These are phyloP conservation scores for Paecilomyces variotii DNA, from an alignment of 2,329 filamentous ascomycete species.

Conservation along the genomic window DNA sequence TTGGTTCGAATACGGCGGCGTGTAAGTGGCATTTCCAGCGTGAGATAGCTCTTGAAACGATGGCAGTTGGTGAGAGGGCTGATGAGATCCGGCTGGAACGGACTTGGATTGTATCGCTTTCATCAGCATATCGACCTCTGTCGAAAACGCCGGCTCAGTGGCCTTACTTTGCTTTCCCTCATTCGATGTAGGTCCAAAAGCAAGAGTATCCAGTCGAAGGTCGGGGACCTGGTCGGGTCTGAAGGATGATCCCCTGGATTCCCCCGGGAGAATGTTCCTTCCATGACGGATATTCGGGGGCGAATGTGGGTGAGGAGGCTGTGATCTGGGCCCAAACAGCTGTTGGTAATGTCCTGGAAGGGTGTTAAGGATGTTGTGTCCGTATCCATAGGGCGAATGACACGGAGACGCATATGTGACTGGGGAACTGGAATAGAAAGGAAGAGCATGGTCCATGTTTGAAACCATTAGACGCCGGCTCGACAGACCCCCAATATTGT, in stretches of 20 bases:
- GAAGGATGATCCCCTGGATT: conserved; percentile 9
- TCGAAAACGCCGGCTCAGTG: conserved; percentile 59
- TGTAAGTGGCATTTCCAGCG: conserved; percentile 13
- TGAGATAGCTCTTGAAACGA: conserved; percentile 27
- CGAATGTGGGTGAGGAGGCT: conserved; percentile 22
- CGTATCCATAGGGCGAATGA: conserved; percentile 26
- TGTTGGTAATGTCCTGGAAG: conserved; percentile 24
- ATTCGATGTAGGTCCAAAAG: background rate
- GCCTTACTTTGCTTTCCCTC: background rate
- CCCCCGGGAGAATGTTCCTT: conserved; percentile 27
- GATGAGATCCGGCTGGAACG: conserved; percentile 15
- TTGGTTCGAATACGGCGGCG: conserved; percentile 16
- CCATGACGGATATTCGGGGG: conserved; percentile 30
- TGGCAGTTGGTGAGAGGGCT: conserved; percentile 20
- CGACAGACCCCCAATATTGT: conserved; percentile 27
- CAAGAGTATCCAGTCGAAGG: background rate
- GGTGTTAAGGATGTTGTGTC: conserved; percentile 22
- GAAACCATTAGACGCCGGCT: conserved; percentile 32
- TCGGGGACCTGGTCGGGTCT: conserved; percentile 8
- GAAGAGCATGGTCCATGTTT: conserved; percentile 23
- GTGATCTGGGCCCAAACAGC: conserved; percentile 20
- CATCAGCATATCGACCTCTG: conserved; percentile 81
- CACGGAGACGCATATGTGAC: conserved; percentile 30
- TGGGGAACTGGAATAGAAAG: conserved; percentile 29
- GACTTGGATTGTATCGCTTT: conserved; percentile 70